These are phyloP conservation scores for Pistacia atlantica DNA, from an alignment of 345 rosid species.

Conservation along the genomic window DNA sequence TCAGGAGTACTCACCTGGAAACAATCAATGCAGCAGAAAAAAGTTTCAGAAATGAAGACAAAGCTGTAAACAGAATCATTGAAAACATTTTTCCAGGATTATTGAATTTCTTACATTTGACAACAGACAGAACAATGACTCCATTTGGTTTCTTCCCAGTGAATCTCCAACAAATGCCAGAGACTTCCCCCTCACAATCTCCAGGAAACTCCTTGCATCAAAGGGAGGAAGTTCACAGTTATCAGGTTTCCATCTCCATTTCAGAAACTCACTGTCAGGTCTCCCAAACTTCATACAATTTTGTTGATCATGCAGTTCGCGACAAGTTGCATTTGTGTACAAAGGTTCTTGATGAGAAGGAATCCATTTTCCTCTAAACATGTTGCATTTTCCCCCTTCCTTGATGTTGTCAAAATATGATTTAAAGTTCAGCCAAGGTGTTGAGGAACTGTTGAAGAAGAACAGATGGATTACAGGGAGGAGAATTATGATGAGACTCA, in stretches of 20 bases:
- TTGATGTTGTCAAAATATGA: background rate
- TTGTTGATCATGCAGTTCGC: conserved; percentile 39
- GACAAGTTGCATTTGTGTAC: conserved; percentile 40
- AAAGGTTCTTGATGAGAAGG: conserved; percentile 33
- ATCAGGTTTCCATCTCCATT: conserved; percentile 51
- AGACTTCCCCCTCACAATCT: conserved; percentile 45
- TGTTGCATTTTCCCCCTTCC: conserved; percentile 26
- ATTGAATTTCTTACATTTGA: conserved; percentile 28
- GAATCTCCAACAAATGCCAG: conserved; percentile 53
- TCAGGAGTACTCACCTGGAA: conserved; percentile 27
- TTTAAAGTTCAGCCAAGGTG: conserved; percentile 10
- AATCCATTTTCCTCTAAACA: conserved; percentile 44
- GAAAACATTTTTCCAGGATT: background rate
- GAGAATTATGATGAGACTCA: conserved; percentile 8
- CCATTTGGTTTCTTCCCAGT: conserved; percentile 48
- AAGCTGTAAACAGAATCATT: background rate
- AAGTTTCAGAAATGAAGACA: background rate
- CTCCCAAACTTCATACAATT: conserved; percentile 47
- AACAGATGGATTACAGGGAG: conserved; percentile 21
- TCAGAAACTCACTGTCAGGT: conserved; percentile 41
- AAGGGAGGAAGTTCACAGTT: conserved; percentile 45
- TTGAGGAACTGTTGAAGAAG: conserved; percentile 14
- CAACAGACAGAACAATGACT: conserved; percentile 47
- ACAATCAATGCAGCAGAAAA: background rate
- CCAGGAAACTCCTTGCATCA: conserved; percentile 34